These are phyloP conservation scores for Purpureocillium takamizusanense DNA, from an alignment of 2,329 filamentous ascomycete species.

Conservation along the genomic window DNA sequence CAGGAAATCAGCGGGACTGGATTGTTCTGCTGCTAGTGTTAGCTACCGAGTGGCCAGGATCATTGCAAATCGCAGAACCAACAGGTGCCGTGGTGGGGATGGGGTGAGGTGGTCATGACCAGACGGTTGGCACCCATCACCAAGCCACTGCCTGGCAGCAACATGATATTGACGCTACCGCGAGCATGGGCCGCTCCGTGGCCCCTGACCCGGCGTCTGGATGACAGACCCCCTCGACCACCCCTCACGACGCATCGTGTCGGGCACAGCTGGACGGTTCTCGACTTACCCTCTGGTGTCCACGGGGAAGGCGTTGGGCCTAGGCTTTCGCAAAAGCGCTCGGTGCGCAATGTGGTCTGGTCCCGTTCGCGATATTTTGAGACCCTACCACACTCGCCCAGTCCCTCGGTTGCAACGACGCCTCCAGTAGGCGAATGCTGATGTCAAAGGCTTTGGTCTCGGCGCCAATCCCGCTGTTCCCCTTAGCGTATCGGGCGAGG, in stretches of 20 bases:
- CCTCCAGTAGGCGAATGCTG: too few relatives aligned
- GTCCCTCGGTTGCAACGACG: too few relatives aligned
- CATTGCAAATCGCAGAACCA: conserved; percentile 1
- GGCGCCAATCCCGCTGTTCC: too few relatives aligned
- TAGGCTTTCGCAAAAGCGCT: too few relatives aligned
- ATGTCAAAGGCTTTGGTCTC: too few relatives aligned
- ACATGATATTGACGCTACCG: conserved; percentile 3
- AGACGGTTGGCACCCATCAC: neutral
- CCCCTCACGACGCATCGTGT: neutral
- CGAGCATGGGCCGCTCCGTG: conserved; percentile 3
- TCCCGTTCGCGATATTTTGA: too few relatives aligned
- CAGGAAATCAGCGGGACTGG: conserved; percentile 1
- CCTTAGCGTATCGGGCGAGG: too few relatives aligned
- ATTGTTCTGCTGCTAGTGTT: conserved; percentile 1
- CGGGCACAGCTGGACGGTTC: neutral
- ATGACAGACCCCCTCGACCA: neutral
- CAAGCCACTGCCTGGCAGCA: neutral
- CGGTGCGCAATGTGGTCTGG: too few relatives aligned
- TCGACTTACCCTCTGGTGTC: conserved; percentile 1
- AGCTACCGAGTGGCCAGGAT: neutral
- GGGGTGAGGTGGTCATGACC: conserved; percentile 1
- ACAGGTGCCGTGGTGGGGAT: neutral
- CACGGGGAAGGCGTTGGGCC: too few relatives aligned
- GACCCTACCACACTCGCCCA: too few relatives aligned
- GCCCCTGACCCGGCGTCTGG: neutral